A percentile compares a stretch with the other conserved stretches of the same genome.
phyloP scores from a whole-genome alignment of 306 rosid genomes.

The Biancaea sappan region DNA sequence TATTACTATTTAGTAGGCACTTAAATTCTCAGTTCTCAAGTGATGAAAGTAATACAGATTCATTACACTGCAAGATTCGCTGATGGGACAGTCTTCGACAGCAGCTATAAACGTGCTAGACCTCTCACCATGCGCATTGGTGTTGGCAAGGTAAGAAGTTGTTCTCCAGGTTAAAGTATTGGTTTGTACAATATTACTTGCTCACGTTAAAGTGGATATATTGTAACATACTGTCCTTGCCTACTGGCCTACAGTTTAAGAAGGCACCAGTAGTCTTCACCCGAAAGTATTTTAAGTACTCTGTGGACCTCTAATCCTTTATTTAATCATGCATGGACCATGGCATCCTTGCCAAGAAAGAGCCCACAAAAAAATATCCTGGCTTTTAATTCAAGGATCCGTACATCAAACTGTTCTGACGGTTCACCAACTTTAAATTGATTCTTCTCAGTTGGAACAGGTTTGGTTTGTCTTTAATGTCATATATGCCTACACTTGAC shows the following conservation, averaged over 20 bases:
- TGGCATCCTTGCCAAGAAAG: neutral
- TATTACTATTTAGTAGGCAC: neutral
- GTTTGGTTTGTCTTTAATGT: neutral
- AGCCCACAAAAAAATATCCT: neutral
- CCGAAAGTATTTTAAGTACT: no score
- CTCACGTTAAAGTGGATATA: neutral
- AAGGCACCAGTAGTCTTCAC: neutral
- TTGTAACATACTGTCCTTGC: neutral
- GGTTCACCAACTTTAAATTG: neutral
- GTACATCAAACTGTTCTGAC: neutral
- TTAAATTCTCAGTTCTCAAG: neutral
- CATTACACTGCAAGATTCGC: slow-evolving; percentile 91
- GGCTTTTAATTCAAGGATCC: neutral
- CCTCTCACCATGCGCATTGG: slow-evolving; percentile 96
- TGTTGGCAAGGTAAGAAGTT: slow-evolving; percentile 73
- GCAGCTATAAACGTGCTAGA: slow-evolving; percentile 88
- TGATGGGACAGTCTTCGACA: slow-evolving; percentile 87
- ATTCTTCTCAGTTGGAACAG: neutral
- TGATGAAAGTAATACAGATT: slow-evolving; percentile 43
- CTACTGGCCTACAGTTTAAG: neutral
- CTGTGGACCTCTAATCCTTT: neutral
- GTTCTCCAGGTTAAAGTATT: neutral
- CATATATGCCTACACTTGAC: neutral
- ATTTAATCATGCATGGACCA: neutral
- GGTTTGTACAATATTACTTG: neutral